Percentiles rank a stretch among this genome's conserved stretches.
These are phyloP conservation scores for Zymoseptoria passerinii DNA, from an alignment of 2,329 filamentous ascomycete species.

Conservation along the genomic window DNA sequence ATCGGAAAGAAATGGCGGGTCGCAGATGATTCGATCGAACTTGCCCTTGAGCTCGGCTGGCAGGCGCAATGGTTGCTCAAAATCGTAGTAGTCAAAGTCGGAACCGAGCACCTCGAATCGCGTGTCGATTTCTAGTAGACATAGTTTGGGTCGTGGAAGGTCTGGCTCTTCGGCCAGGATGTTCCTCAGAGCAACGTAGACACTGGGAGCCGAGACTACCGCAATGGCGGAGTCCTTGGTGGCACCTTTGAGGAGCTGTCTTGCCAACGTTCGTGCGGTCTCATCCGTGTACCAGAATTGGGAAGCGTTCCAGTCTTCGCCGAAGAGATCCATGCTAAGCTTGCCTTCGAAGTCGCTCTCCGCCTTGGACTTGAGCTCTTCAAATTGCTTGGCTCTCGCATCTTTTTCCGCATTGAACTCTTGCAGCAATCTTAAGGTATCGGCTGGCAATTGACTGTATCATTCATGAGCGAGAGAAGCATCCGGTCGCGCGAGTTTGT, in stretches of 20 bases:
- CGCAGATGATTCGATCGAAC: slow-evolving; percentile 63
- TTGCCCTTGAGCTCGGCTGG: slow-evolving; percentile 51
- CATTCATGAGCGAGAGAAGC: neutral
- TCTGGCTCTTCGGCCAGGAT: slow-evolving; percentile 30
- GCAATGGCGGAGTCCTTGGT: slow-evolving; percentile 50
- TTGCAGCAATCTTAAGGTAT: slow-evolving; percentile 60
- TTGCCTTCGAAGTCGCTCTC: slow-evolving; percentile 44
- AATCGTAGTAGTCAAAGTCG: slow-evolving; percentile 71
- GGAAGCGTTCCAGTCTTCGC: slow-evolving; percentile 73
- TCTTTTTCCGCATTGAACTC: slow-evolving; percentile 69
- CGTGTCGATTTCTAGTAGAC: slow-evolving; percentile 64
- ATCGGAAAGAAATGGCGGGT: slow-evolving; percentile 71
- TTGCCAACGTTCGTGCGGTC: slow-evolving; percentile 57
- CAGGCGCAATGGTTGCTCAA: slow-evolving; percentile 57
- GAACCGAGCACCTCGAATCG: slow-evolving; percentile 67
- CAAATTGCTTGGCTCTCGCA: slow-evolving; percentile 56
- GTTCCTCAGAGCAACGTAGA: slow-evolving; percentile 69
- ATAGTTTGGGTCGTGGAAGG: slow-evolving; percentile 48
- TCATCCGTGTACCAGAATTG: slow-evolving; percentile 75
- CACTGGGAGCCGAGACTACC: slow-evolving; percentile 66
- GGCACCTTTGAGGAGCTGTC: slow-evolving; percentile 56
- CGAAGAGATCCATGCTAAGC: slow-evolving; percentile 60
- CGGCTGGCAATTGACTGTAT: slow-evolving; percentile 54
- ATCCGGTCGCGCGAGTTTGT: neutral
- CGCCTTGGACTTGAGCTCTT: slow-evolving; percentile 55